Base-by-base conservation (phyloP, 176 grass and related monocot genomes). In the Juncus effusus region DNA sequence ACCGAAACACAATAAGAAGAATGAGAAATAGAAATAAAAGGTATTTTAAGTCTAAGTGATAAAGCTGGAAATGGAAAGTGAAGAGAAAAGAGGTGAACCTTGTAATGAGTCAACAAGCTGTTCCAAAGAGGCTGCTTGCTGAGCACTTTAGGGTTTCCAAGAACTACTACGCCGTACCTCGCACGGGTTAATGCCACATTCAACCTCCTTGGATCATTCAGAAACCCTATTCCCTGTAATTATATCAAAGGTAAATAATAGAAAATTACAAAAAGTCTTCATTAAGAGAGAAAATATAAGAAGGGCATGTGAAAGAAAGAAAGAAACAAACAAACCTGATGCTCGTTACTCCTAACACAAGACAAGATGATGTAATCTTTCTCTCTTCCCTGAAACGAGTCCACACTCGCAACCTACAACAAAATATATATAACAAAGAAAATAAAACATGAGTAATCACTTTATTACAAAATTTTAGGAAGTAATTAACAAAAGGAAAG, bases 121-220 rank as follows among this genome's bases (percentile, higher is more conserved):
- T 99, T 99, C 95, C 95, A 99, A 65, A 99, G 86, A 15, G 89
- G 89, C 55, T 99, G 95, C 74, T 99, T 99, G 82, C 95, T 99
- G 51, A 99, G 67, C 67, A 99, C 95, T 77, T 99, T 99, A 74
- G 95, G 95, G 65, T 99, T 99, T 4, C 95, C 95, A 76, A 99
- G 83, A 77, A 99, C 82, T 16, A 99, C 95, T 76, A 99, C 93
- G 50, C 95, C 95, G 76, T 99, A 99, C 16, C 89, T 75, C 64
- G 95, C 95, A 80, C 95, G 88, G 55, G 95, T 99, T 83, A 99
- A 62, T 42, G 89, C 89, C 77, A 99, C 95, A 85, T 99, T 99
- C 80, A 99, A 85, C 76, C 95, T 99, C 38, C 95, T 85, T 38
- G 95, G 95, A 81, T 99, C 95, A 85, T 99, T 99, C 74, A 99